Evolutionary conservation across 768 basidiomycete species (phyloP).

Genomic region (Hirschioporus abietinus): DNA sequence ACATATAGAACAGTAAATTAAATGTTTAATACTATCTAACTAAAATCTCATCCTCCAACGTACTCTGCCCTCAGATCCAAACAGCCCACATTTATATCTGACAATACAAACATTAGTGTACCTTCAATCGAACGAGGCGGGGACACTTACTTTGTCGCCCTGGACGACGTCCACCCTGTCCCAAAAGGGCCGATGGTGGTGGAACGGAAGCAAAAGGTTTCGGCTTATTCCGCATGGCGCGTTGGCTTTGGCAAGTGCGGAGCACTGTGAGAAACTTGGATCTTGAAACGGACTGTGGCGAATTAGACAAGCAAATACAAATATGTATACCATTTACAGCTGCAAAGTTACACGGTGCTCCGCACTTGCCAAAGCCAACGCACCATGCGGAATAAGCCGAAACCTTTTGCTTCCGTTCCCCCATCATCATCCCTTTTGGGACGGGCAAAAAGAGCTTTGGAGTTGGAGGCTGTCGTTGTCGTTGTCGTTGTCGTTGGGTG

Average conservation of each 20-base stretch:
- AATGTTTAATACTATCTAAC: no score
- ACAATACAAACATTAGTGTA: no score
- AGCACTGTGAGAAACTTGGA: background rate
- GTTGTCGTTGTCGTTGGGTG: background rate
- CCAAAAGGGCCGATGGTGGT: background rate
- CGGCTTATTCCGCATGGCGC: background rate
- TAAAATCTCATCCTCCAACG: no score
- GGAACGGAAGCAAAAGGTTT: background rate
- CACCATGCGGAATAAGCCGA: background rate
- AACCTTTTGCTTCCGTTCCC: background rate
- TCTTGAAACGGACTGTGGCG: no score
- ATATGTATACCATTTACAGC: background rate
- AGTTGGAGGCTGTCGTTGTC: background rate
- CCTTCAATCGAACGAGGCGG: no score
- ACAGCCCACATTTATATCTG: no score
- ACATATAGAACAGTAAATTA: no score
- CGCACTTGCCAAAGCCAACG: background rate
- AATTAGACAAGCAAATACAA: background rate
- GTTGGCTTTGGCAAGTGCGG: background rate
- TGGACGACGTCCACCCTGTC: background rate
- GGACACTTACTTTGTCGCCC: no score
- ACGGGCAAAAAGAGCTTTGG: no score
- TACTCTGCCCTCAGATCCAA: no score
- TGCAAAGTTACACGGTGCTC: background rate
- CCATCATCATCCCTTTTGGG: background rate